Evolutionary conservation across 2,329 filamentous ascomycete species (phyloP), one percentile per base, ranked within the genome.

Genomic region (Mycocentrospora acerina): DNA sequence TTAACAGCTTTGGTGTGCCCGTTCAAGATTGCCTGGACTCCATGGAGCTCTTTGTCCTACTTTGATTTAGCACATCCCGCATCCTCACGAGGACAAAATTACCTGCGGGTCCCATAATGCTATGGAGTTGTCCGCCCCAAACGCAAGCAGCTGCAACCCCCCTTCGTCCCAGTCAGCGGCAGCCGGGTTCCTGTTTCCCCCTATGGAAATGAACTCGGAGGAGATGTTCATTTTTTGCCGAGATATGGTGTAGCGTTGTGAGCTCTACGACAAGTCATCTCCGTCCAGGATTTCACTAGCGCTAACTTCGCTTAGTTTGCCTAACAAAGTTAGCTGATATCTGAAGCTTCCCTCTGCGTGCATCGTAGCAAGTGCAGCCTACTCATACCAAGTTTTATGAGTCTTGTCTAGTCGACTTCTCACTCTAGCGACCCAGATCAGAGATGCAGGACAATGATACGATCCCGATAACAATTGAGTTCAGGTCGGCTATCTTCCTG

Each of bases 131-230:
- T 94, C 88, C 7, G 90, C 85, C 22, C 93, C 93, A 71, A 88
- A 98, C 19, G 90, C 93, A 37, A 98, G 75, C 29, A 90, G 64
- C 8, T 86, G 87, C 14, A 73, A 72, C 48, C 66, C 60, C 13
- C 77, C 71, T 14, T 70, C 62, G 61, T 86, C 82, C 93, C 93
- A 98, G 71, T 97, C 91, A 18, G 91, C 90, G 18, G 89, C 87
- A 12, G 85, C 83, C 13, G 91, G 86, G 59, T 97, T 88, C 56
- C 91, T 80, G 68, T 97, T 98, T 31, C 89, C 91, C 44, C 93
- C 93, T 47, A 85, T 82, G 31, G 88, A 84, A 52, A 93, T 74
- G 55, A 78, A 82, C 29, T 76, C 72, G 2, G 55, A 26, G 17
- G 46, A 47, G 7, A 62, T 47, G 45, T 59, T 43, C 64, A 67